A percentile compares a stretch with the other conserved stretches of the same genome.
These are phyloP conservation scores for Fusarium palustre DNA, from an alignment of 2,329 filamentous ascomycete genomes.

Conservation along the genomic window DNA sequence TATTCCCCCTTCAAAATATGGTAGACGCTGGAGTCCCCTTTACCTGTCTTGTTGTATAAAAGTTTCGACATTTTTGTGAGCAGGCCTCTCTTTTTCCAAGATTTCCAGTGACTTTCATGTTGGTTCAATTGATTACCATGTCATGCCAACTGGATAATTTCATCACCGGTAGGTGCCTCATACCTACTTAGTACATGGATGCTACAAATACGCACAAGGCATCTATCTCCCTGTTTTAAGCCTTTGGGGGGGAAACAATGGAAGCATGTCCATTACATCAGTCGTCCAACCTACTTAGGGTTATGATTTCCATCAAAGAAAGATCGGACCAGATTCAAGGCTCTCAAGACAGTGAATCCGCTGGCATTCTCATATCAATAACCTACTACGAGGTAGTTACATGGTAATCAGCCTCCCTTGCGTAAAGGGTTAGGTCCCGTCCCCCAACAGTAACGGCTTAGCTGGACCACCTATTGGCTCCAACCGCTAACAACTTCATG, in stretches of 20 bases:
- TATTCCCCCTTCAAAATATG: background rate
- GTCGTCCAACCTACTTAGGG: too few relatives aligned
- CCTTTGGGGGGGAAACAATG: background rate
- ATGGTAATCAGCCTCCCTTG: constrained; percentile 1
- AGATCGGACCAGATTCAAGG: background rate
- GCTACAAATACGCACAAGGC: background rate
- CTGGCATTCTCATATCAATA: background rate
- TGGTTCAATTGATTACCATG: background rate
- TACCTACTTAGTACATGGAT: background rate
- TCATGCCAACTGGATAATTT: background rate
- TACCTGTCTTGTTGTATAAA: background rate
- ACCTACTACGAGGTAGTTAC: background rate
- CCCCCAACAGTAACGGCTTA: constrained; percentile 7
- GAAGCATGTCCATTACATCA: background rate
- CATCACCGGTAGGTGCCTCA: background rate
- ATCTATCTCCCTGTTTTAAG: background rate
- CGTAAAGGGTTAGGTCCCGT: constrained; percentile 12
- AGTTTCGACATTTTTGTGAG: background rate
- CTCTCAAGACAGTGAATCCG: background rate
- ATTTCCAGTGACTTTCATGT: background rate
- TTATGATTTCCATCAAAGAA: background rate
- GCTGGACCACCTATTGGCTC: constrained; percentile 26
- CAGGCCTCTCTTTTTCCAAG: background rate
- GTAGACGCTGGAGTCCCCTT: background rate
- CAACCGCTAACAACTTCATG: constrained; percentile 30